phyloP scores from a whole-genome alignment of 768 basidiomycete genomes.

The Termitomyces sp. region DNA sequence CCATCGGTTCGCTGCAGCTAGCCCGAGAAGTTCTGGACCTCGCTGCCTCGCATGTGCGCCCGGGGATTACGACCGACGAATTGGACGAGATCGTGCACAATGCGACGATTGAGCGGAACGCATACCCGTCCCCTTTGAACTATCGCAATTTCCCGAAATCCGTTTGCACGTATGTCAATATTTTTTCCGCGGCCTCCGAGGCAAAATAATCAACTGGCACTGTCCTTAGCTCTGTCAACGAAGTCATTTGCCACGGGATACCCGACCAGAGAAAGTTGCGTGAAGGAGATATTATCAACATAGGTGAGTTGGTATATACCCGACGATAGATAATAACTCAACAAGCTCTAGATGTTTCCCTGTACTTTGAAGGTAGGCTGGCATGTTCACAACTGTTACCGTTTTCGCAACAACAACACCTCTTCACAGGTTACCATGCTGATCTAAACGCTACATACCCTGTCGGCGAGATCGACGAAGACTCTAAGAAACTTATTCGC shows the following conservation, averaged over 20 bases:
- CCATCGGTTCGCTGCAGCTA: constrained; percentile 43
- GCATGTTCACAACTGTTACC: neutral
- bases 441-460: constrained; percentile 94
- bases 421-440: constrained; percentile 69
- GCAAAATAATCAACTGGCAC: neutral
- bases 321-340: neutral
- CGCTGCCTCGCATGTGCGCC: constrained; percentile 76
- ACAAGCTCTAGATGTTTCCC: constrained; percentile 54
- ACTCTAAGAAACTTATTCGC: constrained; percentile 75
- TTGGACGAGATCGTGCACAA: constrained; percentile 92
- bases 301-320: constrained; percentile 46
- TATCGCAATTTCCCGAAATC: constrained; percentile 94
- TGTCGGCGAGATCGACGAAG: constrained; percentile 80
- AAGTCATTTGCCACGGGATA: constrained; percentile 96
- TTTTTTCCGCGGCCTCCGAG: neutral
- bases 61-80: constrained; percentile 96
- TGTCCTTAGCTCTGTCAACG: constrained; percentile 73
- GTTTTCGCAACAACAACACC: neutral
- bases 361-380: constrained; percentile 70
- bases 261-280: constrained; percentile 79
- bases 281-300: constrained; percentile 96
- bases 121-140: constrained; percentile 92
- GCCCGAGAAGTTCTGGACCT: constrained; percentile 90
- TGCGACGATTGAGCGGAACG: constrained; percentile 82
- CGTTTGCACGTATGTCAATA: constrained; percentile 80